Conservation (phyloP, 129 eudicot species). For the Artemisia argyi region DNA sequence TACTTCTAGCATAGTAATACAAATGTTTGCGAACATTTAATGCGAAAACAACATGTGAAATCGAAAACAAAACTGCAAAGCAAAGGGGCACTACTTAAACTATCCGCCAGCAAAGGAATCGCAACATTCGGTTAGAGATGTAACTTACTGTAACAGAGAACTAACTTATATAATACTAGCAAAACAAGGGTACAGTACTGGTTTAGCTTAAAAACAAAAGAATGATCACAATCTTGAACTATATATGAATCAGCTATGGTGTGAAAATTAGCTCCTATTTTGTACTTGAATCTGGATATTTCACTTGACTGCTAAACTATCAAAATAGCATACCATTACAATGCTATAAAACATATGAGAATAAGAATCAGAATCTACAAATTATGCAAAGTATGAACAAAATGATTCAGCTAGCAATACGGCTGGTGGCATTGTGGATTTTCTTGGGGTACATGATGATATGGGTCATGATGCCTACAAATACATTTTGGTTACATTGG, state of each 20-base stretch:
- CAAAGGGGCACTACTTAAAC: too few species aligned
- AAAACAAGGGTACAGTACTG: conserved; percentile 9
- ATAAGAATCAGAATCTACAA: conserved; percentile 1
- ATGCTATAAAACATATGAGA: conserved; percentile 20
- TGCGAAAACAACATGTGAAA: too few species aligned
- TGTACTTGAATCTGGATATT: conserved; percentile 10
- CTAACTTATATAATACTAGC: not conserved
- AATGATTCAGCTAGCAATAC: conserved; percentile 29
- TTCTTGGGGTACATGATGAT: conserved; percentile 54
- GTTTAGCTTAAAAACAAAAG: not conserved
- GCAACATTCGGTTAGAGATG: not conserved
- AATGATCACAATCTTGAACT: conserved; percentile 4
- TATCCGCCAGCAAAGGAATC: too few species aligned
- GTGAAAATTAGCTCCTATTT: conserved; percentile 34
- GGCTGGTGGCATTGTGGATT: conserved; percentile 29
- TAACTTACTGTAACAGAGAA: too few species aligned
- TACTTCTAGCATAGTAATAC: too few species aligned
- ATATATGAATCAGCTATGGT: not conserved
- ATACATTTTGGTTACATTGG: conserved; percentile 59
- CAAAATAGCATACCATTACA: conserved; percentile 8
- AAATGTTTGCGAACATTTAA: too few species aligned
- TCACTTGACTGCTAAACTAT: conserved; percentile 24
- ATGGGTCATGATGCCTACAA: conserved; percentile 82
- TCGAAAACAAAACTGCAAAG: too few species aligned
- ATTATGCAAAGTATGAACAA: conserved; percentile 15